These are phyloP conservation scores for Hansfordia pulvinata DNA, from an alignment of 2,329 filamentous ascomycete species.

Conservation along the genomic window DNA sequence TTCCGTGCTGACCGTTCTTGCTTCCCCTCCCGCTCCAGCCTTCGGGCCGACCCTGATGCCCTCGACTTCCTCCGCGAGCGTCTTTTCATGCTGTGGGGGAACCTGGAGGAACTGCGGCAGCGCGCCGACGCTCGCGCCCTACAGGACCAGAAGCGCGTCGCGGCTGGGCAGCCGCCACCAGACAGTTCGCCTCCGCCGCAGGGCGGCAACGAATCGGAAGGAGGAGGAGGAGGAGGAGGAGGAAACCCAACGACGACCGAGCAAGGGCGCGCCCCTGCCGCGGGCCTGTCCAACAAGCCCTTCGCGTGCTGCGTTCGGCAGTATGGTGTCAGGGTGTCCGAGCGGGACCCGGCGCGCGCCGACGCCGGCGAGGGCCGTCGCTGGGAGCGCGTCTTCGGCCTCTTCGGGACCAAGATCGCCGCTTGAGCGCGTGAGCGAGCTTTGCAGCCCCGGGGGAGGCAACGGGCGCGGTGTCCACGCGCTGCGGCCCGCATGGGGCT, in stretches of 20 bases:
- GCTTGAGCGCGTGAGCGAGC: neutral
- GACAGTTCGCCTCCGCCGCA: slow-evolving; percentile 23
- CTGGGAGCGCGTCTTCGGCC: slow-evolving; percentile 49
- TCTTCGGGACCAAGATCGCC: slow-evolving; percentile 51
- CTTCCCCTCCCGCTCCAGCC: slow-evolving; percentile 20
- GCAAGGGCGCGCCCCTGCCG: slow-evolving; percentile 6
- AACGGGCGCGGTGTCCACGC: too few species aligned
- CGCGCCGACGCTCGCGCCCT: slow-evolving; percentile 15
- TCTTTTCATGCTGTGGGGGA: slow-evolving; percentile 73
- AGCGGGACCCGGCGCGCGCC: slow-evolving; percentile 25
- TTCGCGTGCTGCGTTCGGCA: slow-evolving; percentile 61
- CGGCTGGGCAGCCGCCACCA: slow-evolving; percentile 17
- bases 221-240: slow-evolving; percentile 5
- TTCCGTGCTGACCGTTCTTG: too few species aligned
- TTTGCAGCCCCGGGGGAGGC: too few species aligned
- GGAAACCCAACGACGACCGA: slow-evolving; percentile 5
- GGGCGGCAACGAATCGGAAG: slow-evolving; percentile 5
- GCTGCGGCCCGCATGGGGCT: too few species aligned
- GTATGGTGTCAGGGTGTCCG: slow-evolving; percentile 43
- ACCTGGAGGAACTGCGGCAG: slow-evolving; percentile 66
- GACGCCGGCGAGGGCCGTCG: slow-evolving; percentile 29
- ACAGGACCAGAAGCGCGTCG: slow-evolving; percentile 11
- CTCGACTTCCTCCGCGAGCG: slow-evolving; percentile 49
- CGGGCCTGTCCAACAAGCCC: slow-evolving; percentile 35
- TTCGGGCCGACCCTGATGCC: slow-evolving; percentile 34